Percentiles rank a stretch among this genome's conserved stretches.
These are phyloP conservation scores for Prunus kanzakura DNA, from an alignment of 306 rosid species.

Conservation along the genomic window DNA sequence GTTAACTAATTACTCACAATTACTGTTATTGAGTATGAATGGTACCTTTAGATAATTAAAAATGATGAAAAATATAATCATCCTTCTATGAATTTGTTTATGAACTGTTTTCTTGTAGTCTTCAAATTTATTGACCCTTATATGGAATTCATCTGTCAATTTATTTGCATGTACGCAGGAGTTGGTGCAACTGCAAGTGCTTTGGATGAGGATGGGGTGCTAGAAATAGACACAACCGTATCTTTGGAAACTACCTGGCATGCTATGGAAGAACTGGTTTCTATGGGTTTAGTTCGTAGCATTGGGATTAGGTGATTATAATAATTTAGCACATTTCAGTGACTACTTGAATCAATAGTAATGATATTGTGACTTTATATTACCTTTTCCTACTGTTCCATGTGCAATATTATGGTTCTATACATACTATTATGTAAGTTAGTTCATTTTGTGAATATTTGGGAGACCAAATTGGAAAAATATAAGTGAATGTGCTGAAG, in stretches of 20 bases:
- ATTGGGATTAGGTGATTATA: slow-evolving; percentile 79
- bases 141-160: neutral
- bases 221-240: slow-evolving; percentile 81
- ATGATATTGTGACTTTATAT: too few relatives aligned
- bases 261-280: slow-evolving; percentile 87
- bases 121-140: neutral
- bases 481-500: neutral
- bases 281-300: slow-evolving; percentile 84
- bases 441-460: neutral
- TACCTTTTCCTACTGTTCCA: neutral
- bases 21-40: neutral
- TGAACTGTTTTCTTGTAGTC: neutral
- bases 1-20: neutral
- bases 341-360: neutral
- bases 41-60: neutral
- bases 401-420: neutral
- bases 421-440: neutral
- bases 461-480: neutral
- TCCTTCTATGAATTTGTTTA: neutral
- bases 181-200: slow-evolving; percentile 85
- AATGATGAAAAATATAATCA: neutral
- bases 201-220: slow-evolving; percentile 73
- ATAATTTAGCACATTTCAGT: neutral
- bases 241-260: slow-evolving; percentile 93
- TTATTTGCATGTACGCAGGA: slow-evolving; percentile 38